Conservation (phyloP, 192 early-diverging fungal genomes). For the Coemansia sp. region DNA sequence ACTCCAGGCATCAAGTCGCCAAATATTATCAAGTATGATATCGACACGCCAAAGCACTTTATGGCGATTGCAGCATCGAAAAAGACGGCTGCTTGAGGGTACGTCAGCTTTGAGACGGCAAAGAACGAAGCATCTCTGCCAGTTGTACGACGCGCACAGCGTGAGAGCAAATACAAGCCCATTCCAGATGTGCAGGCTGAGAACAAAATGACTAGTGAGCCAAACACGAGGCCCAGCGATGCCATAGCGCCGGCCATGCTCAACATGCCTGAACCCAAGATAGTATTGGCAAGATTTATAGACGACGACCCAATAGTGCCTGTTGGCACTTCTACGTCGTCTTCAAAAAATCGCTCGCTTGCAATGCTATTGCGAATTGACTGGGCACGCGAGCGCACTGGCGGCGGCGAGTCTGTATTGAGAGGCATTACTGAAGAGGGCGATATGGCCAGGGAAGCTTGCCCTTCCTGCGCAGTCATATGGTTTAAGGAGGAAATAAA, state of each 20-base stretch:
- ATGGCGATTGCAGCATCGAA: slow-evolving; percentile 97
- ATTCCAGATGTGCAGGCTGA: slow-evolving; percentile 72
- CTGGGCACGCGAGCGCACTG: slow-evolving; percentile 20
- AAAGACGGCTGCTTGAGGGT: slow-evolving; percentile 79
- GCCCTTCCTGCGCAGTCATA: not conserved
- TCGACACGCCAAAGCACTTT: slow-evolving; percentile 97
- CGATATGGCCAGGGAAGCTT: not conserved
- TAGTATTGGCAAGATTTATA: slow-evolving; percentile 92
- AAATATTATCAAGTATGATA: slow-evolving; percentile 93
- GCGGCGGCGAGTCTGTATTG: not conserved
- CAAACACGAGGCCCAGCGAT: slow-evolving; percentile 77
- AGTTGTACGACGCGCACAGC: slow-evolving; percentile 70
- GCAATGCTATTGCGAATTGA: slow-evolving; percentile 21
- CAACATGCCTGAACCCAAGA: slow-evolving; percentile 95
- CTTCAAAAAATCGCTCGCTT: slow-evolving; percentile 33
- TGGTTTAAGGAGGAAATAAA: not conserved
- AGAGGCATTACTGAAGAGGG: not conserved
- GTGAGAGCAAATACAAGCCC: slow-evolving; percentile 83
- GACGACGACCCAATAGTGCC: slow-evolving; percentile 67
- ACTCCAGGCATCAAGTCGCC: slow-evolving; percentile 90
- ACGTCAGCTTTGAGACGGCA: slow-evolving; percentile 86
- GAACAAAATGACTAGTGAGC: slow-evolving; percentile 76
- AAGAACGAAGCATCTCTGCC: slow-evolving; percentile 88
- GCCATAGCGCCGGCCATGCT: slow-evolving; percentile 94
- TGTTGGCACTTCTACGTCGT: slow-evolving; percentile 48